These are phyloP conservation scores for Boletus rubropictus DNA, from an alignment of 768 basidiomycete genomes.

Conservation along the genomic window DNA sequence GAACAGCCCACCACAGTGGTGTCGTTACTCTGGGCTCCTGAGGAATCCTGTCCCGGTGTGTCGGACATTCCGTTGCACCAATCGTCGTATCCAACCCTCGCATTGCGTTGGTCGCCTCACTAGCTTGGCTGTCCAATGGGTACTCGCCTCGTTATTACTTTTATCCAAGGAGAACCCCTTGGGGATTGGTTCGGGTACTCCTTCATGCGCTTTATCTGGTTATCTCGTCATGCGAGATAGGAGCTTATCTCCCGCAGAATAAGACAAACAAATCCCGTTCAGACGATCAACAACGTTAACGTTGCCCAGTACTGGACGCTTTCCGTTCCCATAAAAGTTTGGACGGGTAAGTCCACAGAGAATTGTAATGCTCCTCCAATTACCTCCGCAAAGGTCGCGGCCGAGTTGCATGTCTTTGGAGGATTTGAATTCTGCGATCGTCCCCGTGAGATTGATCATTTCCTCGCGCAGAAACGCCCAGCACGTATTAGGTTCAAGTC, in stretches of 20 bases:
- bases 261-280: conserved; percentile 54
- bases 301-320: conserved; percentile 48
- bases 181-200: conserved; percentile 37
- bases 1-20: no score
- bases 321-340: conserved; percentile 41
- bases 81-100: not conserved
- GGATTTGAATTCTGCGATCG: conserved; percentile 48
- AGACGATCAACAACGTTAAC: conserved; percentile 62
- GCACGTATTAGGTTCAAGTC: conserved; percentile 42
- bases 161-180: conserved; percentile 50
- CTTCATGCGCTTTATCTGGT: conserved; percentile 52
- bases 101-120: not conserved
- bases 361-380: not conserved
- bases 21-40: no score
- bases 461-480: conserved; percentile 48
- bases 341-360: conserved; percentile 49
- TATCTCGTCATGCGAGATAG: conserved; percentile 51
- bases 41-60: no score
- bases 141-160: conserved; percentile 53
- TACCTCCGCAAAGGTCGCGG: not conserved
- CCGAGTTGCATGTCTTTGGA: no score
- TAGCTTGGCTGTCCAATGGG: conserved; percentile 48
- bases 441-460: conserved; percentile 40
- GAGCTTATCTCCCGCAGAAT: conserved; percentile 42
- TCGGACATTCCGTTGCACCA: conserved; percentile 38